Conservation (phyloP, 768 basidiomycete genomes). For the Tremella fuciformis region DNA sequence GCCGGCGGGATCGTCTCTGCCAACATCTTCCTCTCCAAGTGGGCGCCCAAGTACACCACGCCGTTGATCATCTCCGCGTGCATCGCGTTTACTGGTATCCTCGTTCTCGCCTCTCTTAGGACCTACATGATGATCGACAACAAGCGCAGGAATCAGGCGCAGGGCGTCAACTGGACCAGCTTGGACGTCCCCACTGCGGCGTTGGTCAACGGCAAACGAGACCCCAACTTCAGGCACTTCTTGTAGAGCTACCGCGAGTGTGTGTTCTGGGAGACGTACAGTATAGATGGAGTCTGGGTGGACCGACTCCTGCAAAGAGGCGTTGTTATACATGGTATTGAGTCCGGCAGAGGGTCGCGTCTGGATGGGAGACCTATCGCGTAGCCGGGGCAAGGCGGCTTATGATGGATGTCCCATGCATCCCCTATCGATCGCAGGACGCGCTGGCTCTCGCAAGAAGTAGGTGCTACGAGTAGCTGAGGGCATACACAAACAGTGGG, state of each 20-base stretch:
- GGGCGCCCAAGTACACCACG: conserved; percentile 26
- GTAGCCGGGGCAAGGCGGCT: too few species aligned
- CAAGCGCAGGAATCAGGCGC: conserved; percentile 16
- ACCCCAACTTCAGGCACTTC: conserved; percentile 20
- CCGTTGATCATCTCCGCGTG: conserved; percentile 24
- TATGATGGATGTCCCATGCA: too few species aligned
- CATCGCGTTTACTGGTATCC: conserved; percentile 18
- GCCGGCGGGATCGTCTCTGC: conserved; percentile 23
- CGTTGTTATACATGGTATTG: too few species aligned
- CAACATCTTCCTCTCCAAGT: conserved; percentile 26
- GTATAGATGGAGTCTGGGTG: too few species aligned
- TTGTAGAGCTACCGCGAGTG: neutral
- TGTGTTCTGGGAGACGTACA: neutral
- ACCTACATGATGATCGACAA: conserved; percentile 19
- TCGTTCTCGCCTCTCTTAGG: conserved; percentile 10
- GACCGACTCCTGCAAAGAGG: too few species aligned
- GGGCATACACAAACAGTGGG: too few species aligned
- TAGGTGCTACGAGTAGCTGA: too few species aligned
- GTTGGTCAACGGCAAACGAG: conserved; percentile 10
- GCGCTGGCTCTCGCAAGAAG: too few species aligned
- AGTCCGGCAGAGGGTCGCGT: too few species aligned
- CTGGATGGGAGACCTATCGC: too few species aligned
- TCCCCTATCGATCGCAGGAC: too few species aligned
- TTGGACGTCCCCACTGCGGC: conserved; percentile 21
- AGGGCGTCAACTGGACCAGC: conserved; percentile 25